Percentiles rank a stretch among this genome's conserved stretches.
Evolutionary conservation across 768 basidiomycete genomes (phyloP).

Genomic region (Termitomyces sp.): DNA sequence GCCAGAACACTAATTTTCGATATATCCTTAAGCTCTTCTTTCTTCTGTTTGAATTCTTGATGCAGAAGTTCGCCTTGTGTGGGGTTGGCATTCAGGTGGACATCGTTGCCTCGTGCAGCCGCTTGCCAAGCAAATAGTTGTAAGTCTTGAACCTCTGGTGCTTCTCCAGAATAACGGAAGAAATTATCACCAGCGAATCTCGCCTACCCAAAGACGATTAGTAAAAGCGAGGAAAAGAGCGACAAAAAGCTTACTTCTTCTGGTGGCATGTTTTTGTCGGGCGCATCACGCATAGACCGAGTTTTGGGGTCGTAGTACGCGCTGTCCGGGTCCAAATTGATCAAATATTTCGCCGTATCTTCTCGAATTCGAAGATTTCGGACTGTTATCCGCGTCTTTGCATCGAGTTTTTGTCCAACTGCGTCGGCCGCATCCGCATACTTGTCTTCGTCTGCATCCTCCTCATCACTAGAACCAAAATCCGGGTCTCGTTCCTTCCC

Average conservation of each 20-base stretch:
- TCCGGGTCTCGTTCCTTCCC: slow-evolving; percentile 77
- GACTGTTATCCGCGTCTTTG: slow-evolving; percentile 97
- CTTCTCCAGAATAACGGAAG: slow-evolving; percentile 85
- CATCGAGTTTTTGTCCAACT: slow-evolving; percentile 96
- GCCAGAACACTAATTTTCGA: slow-evolving; percentile 87
- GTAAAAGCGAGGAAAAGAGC: background rate
- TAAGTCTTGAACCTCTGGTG: slow-evolving; percentile 85
- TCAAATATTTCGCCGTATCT: slow-evolving; percentile 98
- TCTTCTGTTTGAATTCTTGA: slow-evolving; percentile 88
- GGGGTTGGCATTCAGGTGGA: slow-evolving; percentile 94
- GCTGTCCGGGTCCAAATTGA: slow-evolving; percentile 91
- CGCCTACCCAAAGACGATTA: slow-evolving; percentile 42
- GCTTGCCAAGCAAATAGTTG: slow-evolving; percentile 99
- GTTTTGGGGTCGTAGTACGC: slow-evolving; percentile 99
- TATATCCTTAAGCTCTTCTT: slow-evolving; percentile 85
- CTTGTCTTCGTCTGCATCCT: slow-evolving; percentile 95
- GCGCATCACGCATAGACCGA: slow-evolving; percentile 98
- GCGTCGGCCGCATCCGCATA: slow-evolving; percentile 98
- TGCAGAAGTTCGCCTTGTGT: slow-evolving; percentile 94
- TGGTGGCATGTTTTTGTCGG: slow-evolving; percentile 66
- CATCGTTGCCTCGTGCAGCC: slow-evolving; percentile 87
- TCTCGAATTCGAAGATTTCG: slow-evolving; percentile 98
- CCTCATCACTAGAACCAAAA: slow-evolving; percentile 95
- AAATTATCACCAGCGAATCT: slow-evolving; percentile 98
- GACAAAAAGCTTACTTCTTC: slow-evolving; percentile 68